Evolutionary conservation across 2,329 filamentous ascomycete species (phyloP).

Genomic region (Neofusicoccum laricinum): DNA sequence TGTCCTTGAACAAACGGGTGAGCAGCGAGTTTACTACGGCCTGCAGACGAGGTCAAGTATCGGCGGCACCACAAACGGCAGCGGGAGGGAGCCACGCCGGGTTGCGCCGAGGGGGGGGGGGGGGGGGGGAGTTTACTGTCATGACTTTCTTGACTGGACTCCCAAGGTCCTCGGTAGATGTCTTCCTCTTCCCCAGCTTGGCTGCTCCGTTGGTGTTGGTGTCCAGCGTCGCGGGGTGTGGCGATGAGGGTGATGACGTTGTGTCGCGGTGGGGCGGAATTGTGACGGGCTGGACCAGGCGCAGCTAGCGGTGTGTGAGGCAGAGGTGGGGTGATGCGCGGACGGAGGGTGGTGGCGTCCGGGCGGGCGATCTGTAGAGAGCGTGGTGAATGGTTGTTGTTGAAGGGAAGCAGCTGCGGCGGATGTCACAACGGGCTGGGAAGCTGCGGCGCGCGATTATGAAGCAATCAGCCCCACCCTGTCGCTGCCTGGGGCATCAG

Average conservation of each 20-base stretch:
- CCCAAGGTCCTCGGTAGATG: constrained; percentile 36
- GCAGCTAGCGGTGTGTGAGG: background rate
- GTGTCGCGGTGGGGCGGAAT: constrained; percentile 15
- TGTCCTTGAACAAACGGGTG: constrained; percentile 44
- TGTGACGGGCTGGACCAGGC: background rate
- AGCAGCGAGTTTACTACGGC: background rate
- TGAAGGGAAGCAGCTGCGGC: background rate
- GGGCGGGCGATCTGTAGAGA: background rate
- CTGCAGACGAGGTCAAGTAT: background rate
- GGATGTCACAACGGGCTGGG: constrained; percentile 3
- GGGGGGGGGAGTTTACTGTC: constrained; percentile 31
- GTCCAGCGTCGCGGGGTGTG: constrained; percentile 14
- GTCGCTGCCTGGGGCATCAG: background rate
- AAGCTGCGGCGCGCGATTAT: constrained; percentile 12
- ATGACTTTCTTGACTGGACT: constrained; percentile 40
- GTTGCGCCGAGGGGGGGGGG: too few species aligned
- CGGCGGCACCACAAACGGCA: background rate
- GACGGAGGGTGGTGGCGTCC: background rate
- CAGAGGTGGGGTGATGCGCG: background rate
- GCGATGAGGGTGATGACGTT: constrained; percentile 17
- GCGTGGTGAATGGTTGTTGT: constrained; percentile 4
- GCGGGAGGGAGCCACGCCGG: background rate
- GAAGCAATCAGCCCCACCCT: constrained; percentile 12
- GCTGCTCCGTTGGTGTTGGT: constrained; percentile 10
- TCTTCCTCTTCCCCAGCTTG: constrained; percentile 45